Percentiles rank a stretch among this genome's conserved stretches.
Conservation (phyloP, 306 rosid genomes). For the Cucumis sativus region DNA sequence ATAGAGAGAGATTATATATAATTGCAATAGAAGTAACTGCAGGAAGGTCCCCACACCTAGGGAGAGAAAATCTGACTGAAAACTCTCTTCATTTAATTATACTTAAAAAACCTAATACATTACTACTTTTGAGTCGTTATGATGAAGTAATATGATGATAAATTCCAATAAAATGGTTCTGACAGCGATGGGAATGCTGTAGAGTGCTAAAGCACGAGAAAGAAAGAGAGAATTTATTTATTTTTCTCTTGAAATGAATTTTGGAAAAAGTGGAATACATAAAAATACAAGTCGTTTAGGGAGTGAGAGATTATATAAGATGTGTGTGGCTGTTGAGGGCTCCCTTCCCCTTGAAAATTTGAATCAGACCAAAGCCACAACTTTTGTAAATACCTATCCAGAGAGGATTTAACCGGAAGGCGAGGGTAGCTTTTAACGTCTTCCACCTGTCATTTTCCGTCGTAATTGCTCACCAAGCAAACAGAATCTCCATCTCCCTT, state of each 20-base stretch:
- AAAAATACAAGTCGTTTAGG: neutral
- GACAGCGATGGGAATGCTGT: neutral
- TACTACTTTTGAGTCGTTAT: neutral
- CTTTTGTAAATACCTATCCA: slow-evolving; percentile 1
- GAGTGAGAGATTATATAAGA: neutral
- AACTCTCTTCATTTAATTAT: neutral
- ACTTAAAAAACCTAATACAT: neutral
- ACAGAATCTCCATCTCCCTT: neutral
- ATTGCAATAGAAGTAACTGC: neutral
- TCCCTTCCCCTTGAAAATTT: neutral
- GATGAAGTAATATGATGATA: neutral
- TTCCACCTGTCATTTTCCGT: slow-evolving; percentile 8
- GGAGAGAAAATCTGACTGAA: neutral
- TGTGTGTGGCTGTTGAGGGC: slow-evolving; percentile 2
- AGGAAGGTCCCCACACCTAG: neutral
- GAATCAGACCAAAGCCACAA: neutral
- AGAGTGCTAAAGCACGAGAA: neutral
- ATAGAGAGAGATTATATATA: neutral
- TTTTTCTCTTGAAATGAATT: neutral
- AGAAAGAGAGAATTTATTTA: neutral
- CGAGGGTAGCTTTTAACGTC: neutral
- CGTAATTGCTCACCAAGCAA: neutral
- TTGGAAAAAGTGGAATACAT: neutral
- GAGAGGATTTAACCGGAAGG: neutral
- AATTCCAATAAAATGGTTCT: neutral